Base-by-base conservation (phyloP, 495 filamentous ascomycete genomes). In the Oleoguttula mirabilis region DNA sequence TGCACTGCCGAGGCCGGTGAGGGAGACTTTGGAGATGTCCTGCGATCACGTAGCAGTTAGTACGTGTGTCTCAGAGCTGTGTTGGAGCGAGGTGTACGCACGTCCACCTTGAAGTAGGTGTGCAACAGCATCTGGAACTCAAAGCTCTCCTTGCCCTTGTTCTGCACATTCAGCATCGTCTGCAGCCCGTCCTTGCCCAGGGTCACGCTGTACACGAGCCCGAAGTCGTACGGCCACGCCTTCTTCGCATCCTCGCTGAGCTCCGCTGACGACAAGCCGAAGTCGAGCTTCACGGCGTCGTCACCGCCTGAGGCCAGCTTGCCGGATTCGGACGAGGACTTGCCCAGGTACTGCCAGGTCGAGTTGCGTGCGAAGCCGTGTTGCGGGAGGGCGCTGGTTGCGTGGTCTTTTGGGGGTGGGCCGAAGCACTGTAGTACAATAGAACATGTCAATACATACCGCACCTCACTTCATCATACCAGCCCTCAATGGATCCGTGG, bases 361-460 rank as follows among this genome's bases (percentile, higher is more conserved):
- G 80, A 82, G 48, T 74, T 88, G 39, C 92, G 84, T 19, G 92
- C 92, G 63, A 99, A 94, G 50, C 92, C 92, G 65, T 99, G 92
- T 62, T 95, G 88, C 10, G 88, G 80, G 12, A 99, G 79, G 20
- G 67, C 57, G 22, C 71, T 71, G 21, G 84, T 87, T 5, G 77
- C 69, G 35, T 82, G 74, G 58, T 84, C 73, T 47, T 75, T 60
- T 24, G 80, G 77, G 8, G 84, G 72, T 31, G 82, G 83, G 24
- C 90, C 90, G 60, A 98, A 98, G 56, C 92, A 82, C 87, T 95
- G 48, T 19, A 33, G 10, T 7, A 28, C n/a, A n/a, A n/a, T n/a
- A n/a, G n/a, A n/a, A n/a, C n/a, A n/a, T n/a, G n/a, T n/a, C n/a
- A n/a, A n/a, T n/a, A n/a, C n/a, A n/a, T n/a, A n/a, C n/a, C n/a